Conservation (phyloP, 352 stramenopile genomes). For the Thalassiosira ordinaria region DNA sequence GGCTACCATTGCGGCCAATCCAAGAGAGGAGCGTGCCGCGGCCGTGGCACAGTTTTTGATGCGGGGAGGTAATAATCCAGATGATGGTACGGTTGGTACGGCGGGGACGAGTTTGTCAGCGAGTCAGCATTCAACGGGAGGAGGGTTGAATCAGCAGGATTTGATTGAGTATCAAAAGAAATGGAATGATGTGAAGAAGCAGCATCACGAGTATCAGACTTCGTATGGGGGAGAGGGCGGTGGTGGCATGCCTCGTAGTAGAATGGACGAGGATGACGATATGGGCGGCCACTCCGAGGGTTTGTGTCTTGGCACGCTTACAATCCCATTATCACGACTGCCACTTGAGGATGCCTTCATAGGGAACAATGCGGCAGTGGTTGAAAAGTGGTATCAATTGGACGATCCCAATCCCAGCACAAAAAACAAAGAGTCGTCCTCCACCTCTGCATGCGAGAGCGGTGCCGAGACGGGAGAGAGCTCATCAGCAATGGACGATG, state of each 20-base stretch:
- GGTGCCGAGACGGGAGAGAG: not conserved
- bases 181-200: slow-evolving; percentile 19
- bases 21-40: slow-evolving; percentile 44
- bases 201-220: too few species aligned
- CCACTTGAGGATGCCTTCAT: slow-evolving; percentile 56
- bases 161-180: slow-evolving; percentile 49
- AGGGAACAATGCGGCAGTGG: slow-evolving; percentile 36
- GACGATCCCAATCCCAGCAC: slow-evolving; percentile 40
- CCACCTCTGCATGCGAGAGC: not conserved
- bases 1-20: not conserved
- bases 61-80: not conserved
- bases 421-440: not conserved
- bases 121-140: not conserved
- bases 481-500: not conserved
- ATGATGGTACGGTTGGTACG: not conserved
- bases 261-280: slow-evolving; percentile 27
- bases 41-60: slow-evolving; percentile 60
- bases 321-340: slow-evolving; percentile 73
- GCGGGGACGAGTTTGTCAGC: not conserved
- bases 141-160: slow-evolving; percentile 21
- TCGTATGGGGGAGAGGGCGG: not conserved
- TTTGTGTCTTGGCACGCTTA: slow-evolving; percentile 63
- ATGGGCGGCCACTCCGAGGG: slow-evolving; percentile 16
- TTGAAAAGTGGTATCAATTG: slow-evolving; percentile 82
- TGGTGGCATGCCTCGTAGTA: not conserved